These are phyloP conservation scores for Penicillium arizonense DNA, from an alignment of 495 filamentous ascomycete species.

Conservation along the genomic window DNA sequence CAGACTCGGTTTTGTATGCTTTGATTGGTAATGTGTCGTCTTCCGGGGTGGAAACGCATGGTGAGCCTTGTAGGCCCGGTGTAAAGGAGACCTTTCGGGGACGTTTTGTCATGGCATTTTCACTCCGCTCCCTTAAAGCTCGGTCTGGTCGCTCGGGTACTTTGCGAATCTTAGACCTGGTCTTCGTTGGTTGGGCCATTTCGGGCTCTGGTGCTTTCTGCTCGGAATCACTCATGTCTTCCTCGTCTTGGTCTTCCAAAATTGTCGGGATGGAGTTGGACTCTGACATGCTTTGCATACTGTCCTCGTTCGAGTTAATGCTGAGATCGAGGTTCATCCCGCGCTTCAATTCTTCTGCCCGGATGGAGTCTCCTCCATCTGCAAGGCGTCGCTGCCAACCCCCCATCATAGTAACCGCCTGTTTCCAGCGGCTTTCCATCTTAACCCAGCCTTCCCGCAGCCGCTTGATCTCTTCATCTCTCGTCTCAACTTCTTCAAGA, in stretches of 20 bases:
- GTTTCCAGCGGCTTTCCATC: constrained; percentile 87
- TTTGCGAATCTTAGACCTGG: constrained; percentile 22
- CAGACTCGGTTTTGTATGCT: constrained; percentile 32
- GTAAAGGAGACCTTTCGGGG: constrained; percentile 48
- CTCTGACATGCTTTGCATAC: constrained; percentile 32
- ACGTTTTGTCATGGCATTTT: constrained; percentile 37
- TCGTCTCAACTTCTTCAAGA: constrained; percentile 86
- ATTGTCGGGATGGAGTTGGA: constrained; percentile 49
- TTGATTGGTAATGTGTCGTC: constrained; percentile 42
- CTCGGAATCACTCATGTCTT: constrained; percentile 32
- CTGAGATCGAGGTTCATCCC: constrained; percentile 67
- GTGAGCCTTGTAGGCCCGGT: constrained; percentile 37
- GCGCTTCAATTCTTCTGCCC: constrained; percentile 78
- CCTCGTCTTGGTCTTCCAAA: constrained; percentile 52
- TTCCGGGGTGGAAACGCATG: constrained; percentile 19
- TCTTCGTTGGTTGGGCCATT: constrained; percentile 5
- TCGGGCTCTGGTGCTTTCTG: constrained; percentile 31
- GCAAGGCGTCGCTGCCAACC: constrained; percentile 85
- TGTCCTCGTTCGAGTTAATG: constrained; percentile 49
- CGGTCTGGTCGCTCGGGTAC: constrained; percentile 28
- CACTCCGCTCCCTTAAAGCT: constrained; percentile 42
- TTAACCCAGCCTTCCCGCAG: constrained; percentile 83
- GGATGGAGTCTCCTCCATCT: constrained; percentile 73
- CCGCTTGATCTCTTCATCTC: constrained; percentile 84
- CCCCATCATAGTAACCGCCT: constrained; percentile 87